These are phyloP conservation scores for Priceomyces castillae DNA, from an alignment of 805 yeast species.

Conservation along the genomic window DNA sequence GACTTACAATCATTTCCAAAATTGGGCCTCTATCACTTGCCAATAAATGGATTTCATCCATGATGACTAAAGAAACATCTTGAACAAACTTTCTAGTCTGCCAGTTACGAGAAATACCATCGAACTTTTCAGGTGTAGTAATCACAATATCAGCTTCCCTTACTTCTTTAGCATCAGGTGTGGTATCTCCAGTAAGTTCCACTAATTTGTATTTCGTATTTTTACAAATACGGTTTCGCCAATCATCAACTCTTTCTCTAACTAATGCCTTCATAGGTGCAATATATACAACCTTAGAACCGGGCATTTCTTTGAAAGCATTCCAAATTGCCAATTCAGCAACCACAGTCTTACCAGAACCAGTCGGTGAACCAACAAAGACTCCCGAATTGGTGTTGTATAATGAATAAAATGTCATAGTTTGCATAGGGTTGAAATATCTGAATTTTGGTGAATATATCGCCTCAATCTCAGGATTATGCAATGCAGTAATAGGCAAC, in stretches of 20 bases:
- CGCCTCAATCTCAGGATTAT: conserved; percentile 60
- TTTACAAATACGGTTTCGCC: conserved; percentile 56
- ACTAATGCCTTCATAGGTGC: conserved; percentile 91
- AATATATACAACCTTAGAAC: conserved; percentile 76
- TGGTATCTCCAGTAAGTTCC: conserved; percentile 80
- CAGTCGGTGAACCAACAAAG: conserved; percentile 97
- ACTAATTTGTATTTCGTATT: conserved; percentile 53
- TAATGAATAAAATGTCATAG: conserved; percentile 89
- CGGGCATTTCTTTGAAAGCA: conserved; percentile 80
- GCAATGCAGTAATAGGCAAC: conserved; percentile 76
- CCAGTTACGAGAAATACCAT: conserved; percentile 87
- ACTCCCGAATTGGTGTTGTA: conserved; percentile 77
- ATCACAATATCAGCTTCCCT: conserved; percentile 70
- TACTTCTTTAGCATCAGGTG: conserved; percentile 67
- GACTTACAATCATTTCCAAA: conserved; percentile 84
- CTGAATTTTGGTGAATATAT: conserved; percentile 68
- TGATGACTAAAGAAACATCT: conserved; percentile 68
- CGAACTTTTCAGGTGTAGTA: conserved; percentile 85
- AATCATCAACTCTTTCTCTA: conserved; percentile 78
- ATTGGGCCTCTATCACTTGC: conserved; percentile 88
- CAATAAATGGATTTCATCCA: conserved; percentile 82
- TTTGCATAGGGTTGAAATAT: conserved; percentile 97
- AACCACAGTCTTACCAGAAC: conserved; percentile 96
- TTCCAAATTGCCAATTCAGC: conserved; percentile 98
- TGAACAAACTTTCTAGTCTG: conserved; percentile 74